Conservation (phyloP, 768 basidiomycete genomes). For the Tricholoma matsutake region DNA sequence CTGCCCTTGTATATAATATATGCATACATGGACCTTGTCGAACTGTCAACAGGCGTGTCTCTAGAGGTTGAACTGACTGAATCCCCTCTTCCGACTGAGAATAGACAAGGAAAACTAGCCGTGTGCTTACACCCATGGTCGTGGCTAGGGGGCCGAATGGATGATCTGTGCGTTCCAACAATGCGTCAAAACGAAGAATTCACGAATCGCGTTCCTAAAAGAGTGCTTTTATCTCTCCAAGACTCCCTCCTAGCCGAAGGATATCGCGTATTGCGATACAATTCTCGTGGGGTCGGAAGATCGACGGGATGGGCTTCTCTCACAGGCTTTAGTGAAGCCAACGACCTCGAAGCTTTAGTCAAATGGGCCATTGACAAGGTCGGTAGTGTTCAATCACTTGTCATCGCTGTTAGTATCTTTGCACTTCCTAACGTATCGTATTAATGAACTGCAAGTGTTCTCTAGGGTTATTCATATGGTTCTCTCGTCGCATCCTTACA, state of each 20-base stretch:
- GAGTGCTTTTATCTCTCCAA: conserved; percentile 43
- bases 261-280: conserved; percentile 67
- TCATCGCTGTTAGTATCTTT: conserved; percentile 52
- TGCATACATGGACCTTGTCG: conserved; percentile 11
- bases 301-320: conserved; percentile 75
- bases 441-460: conserved; percentile 6
- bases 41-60: conserved; percentile 21
- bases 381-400: conserved; percentile 44
- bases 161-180: conserved; percentile 61
- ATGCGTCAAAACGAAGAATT: not conserved
- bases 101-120: conserved; percentile 43
- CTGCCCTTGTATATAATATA: not conserved
- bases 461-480: conserved; percentile 80
- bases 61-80: conserved; percentile 39
- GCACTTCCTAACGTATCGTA: not conserved
- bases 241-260: conserved; percentile 38
- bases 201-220: conserved; percentile 18
- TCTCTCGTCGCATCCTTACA: conserved; percentile 69
- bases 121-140: conserved; percentile 85
- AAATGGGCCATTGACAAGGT: conserved; percentile 48
- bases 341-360: conserved; percentile 65
- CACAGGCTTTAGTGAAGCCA: conserved; percentile 65
- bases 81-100: conserved; percentile 19
- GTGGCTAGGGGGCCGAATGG: conserved; percentile 75
- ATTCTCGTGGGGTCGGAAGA: conserved; percentile 73